phyloP scores from a whole-genome alignment of 1,284 basidiomycete species.

The Heliocybe sulcata region DNA sequence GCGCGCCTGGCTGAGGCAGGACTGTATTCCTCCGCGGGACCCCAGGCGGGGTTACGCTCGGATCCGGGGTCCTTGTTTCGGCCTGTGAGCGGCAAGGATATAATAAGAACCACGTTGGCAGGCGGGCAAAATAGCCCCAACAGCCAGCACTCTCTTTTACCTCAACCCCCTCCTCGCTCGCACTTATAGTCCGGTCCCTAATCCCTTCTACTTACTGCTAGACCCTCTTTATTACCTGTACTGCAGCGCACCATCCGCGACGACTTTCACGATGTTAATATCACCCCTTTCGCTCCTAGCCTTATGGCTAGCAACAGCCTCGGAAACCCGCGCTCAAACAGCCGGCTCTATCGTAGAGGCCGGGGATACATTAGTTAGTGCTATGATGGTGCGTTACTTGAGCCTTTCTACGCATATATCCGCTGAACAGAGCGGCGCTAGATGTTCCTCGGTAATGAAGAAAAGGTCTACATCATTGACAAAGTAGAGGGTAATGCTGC shows the following conservation, averaged over 20 bases:
- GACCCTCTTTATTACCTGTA: neutral
- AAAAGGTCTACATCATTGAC: conserved; percentile 40
- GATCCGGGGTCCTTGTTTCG: neutral
- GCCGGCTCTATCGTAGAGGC: conserved; percentile 11
- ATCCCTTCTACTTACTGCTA: neutral
- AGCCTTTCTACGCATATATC: neutral
- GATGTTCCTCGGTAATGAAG: conserved; percentile 36
- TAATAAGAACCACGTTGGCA: neutral
- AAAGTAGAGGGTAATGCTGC: conserved; percentile 47
- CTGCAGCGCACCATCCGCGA: neutral
- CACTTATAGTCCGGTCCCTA: neutral
- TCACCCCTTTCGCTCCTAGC: conserved; percentile 1
- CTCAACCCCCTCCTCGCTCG: neutral
- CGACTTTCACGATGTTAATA: neutral
- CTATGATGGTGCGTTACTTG: conserved; percentile 13
- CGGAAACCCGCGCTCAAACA: conserved; percentile 8
- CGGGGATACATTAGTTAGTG: conserved; percentile 13
- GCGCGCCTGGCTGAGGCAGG: neutral
- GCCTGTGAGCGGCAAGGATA: neutral
- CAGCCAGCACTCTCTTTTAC: conserved; percentile 1
- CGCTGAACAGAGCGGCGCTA: conserved; percentile 11
- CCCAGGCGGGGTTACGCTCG: neutral
- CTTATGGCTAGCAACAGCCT: neutral
- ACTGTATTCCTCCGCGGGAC: neutral
- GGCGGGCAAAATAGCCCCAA: neutral